Percentiles rank a stretch among this genome's conserved stretches.
These are phyloP conservation scores for Ceratocystis papillata DNA, from an alignment of 2,329 filamentous ascomycete genomes.

Conservation along the genomic window DNA sequence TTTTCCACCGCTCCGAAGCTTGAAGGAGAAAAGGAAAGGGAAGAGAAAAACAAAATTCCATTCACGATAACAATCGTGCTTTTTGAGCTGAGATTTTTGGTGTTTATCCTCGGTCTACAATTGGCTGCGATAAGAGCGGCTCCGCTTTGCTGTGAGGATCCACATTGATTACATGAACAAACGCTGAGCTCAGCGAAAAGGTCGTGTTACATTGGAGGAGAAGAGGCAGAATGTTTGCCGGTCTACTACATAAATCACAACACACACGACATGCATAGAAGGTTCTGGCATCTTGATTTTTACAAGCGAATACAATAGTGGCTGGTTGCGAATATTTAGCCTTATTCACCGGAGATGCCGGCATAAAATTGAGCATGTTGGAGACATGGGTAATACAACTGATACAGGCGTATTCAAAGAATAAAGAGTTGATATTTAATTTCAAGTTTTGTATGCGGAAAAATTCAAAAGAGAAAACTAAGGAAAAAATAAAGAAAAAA, in stretches of 20 bases:
- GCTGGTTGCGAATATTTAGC: no score
- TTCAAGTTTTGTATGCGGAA: neutral
- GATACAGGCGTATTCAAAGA: no score
- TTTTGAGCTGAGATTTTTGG: neutral
- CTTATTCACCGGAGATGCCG: no score
- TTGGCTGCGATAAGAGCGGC: conserved; percentile 4
- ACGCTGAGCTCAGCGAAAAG: neutral
- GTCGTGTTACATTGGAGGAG: neutral
- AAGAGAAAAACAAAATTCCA: neutral
- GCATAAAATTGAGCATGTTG: neutral
- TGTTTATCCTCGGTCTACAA: neutral
- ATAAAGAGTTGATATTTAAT: neutral
- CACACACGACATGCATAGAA: neutral
- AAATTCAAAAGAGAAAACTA: neutral
- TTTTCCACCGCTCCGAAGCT: neutral
- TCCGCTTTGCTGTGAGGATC: neutral
- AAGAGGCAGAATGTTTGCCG: neutral
- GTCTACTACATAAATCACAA: neutral
- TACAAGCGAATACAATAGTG: no score
- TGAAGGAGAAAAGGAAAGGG: neutral
- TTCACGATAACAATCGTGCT: neutral
- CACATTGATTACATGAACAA: neutral
- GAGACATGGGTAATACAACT: neutral
- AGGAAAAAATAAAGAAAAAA: neutral
- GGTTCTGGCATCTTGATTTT: neutral